These are phyloP conservation scores for Venturia nashicola DNA, from an alignment of 2,329 filamentous ascomycete genomes.

Conservation along the genomic window DNA sequence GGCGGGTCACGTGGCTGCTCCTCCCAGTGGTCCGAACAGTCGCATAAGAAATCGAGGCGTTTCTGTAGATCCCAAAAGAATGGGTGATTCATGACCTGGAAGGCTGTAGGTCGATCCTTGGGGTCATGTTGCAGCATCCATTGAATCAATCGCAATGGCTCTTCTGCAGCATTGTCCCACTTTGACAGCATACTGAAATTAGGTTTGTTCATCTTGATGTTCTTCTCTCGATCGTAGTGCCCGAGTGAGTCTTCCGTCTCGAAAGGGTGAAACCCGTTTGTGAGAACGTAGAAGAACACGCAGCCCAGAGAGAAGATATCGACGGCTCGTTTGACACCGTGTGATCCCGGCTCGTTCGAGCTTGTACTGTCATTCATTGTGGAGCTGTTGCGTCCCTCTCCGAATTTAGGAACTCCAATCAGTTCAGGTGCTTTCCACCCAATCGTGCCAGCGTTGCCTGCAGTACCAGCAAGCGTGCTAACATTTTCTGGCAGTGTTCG, in stretches of 20 bases:
- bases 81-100: conserved; percentile 76
- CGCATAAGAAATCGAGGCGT: conserved; percentile 82
- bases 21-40: conserved; percentile 93
- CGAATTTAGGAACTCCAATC: conserved; percentile 46
- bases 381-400: conserved; percentile 24
- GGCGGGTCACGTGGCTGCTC: conserved; percentile 79
- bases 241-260: conserved; percentile 68
- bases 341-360: conserved; percentile 29
- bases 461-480: conserved; percentile 89
- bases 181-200: conserved; percentile 58
- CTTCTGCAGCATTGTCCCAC: conserved; percentile 71
- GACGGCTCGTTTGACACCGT: conserved; percentile 83
- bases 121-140: conserved; percentile 65
- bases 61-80: conserved; percentile 95
- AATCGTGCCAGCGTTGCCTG: conserved; percentile 84
- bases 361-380: conserved; percentile 31
- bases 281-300: conserved; percentile 98
- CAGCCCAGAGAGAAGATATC: conserved; percentile 96
- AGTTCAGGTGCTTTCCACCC: conserved; percentile 96
- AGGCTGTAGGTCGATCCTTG: conserved; percentile 55
- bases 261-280: conserved; percentile 82
- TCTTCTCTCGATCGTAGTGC: conserved; percentile 74
- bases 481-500: conserved; percentile 94
- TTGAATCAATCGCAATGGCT: conserved; percentile 75
- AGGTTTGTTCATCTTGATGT: conserved; percentile 84